These are phyloP conservation scores for Drechslerella coelobrocha DNA, from an alignment of 2,329 filamentous ascomycete species.

Conservation along the genomic window DNA sequence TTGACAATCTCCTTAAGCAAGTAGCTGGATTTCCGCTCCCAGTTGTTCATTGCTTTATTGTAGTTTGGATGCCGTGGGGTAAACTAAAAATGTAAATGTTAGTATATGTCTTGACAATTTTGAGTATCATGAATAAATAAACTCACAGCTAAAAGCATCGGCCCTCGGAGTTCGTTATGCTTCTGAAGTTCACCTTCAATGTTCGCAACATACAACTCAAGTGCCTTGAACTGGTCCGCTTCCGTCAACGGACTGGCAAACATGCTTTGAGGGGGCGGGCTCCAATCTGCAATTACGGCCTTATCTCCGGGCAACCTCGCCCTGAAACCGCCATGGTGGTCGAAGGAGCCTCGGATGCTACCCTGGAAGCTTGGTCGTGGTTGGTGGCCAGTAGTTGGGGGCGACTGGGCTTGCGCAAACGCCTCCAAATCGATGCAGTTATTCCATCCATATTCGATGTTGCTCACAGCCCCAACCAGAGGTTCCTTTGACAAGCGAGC, in stretches of 20 bases:
- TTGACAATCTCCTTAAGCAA: constrained; percentile 93
- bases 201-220: constrained; percentile 79
- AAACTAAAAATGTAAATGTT: constrained; percentile 64
- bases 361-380: constrained; percentile 55
- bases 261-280: constrained; percentile 86
- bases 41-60: constrained; percentile 87
- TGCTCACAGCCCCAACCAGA: constrained; percentile 88
- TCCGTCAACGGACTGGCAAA: constrained; percentile 80
- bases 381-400: constrained; percentile 50
- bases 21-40: constrained; percentile 95
- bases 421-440: constrained; percentile 68
- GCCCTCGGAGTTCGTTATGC: constrained; percentile 85
- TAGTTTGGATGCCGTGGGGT: constrained; percentile 82
- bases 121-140: constrained; percentile 17
- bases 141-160: constrained; percentile 76
- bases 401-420: constrained; percentile 54
- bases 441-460: constrained; percentile 97
- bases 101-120: constrained; percentile 5
- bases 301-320: constrained; percentile 82
- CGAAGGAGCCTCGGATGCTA: constrained; percentile 64
- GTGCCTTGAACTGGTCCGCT: constrained; percentile 76
- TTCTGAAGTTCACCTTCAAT: constrained; percentile 84
- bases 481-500: constrained; percentile 93
- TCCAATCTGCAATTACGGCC: constrained; percentile 84
- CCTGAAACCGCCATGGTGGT: constrained; percentile 66